Conservation (phyloP, 2,329 filamentous ascomycete species). For the Talaromyces sp. region DNA sequence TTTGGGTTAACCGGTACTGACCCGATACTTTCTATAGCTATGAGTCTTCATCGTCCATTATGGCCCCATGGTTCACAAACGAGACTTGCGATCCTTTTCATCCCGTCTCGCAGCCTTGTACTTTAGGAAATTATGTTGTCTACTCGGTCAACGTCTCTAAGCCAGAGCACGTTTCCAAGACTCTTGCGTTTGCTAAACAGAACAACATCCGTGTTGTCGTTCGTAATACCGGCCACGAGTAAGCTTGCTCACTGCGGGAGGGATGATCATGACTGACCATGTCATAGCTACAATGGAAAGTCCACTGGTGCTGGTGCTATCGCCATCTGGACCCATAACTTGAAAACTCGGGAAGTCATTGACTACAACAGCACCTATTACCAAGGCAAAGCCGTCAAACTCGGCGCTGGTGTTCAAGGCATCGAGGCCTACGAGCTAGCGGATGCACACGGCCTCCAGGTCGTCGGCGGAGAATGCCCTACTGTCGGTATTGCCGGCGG, state of each 20-base stretch:
- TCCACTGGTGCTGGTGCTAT: slow-evolving; percentile 47
- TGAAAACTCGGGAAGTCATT: slow-evolving; percentile 44
- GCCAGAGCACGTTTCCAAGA: slow-evolving; percentile 6
- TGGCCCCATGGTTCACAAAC: slow-evolving; percentile 33
- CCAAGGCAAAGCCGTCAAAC: slow-evolving; percentile 4
- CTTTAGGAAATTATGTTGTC: slow-evolving; percentile 29
- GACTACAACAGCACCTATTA: slow-evolving; percentile 20
- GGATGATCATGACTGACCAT: background rate
- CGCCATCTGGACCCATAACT: slow-evolving; percentile 49
- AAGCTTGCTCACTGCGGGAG: background rate
- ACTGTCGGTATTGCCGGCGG: slow-evolving; percentile 60
- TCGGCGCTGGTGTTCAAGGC: slow-evolving; percentile 10
- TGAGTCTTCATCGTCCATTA: slow-evolving; percentile 30
- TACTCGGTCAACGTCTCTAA: slow-evolving; percentile 35
- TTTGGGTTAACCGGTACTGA: background rate
- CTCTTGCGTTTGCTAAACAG: slow-evolving; percentile 11
- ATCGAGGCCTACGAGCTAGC: slow-evolving; percentile 25
- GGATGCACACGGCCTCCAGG: slow-evolving; percentile 43
- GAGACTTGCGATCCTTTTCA: slow-evolving; percentile 32
- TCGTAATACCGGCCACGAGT: slow-evolving; percentile 17
- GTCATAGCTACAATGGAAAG: slow-evolving; percentile 41
- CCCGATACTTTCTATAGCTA: background rate
- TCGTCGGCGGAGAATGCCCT: slow-evolving; percentile 51
- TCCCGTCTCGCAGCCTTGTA: slow-evolving; percentile 23
- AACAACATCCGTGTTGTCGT: slow-evolving; percentile 17